phyloP scores from a whole-genome alignment of 2,329 filamentous ascomycete species.

The Aspergillus hiratsukae region DNA sequence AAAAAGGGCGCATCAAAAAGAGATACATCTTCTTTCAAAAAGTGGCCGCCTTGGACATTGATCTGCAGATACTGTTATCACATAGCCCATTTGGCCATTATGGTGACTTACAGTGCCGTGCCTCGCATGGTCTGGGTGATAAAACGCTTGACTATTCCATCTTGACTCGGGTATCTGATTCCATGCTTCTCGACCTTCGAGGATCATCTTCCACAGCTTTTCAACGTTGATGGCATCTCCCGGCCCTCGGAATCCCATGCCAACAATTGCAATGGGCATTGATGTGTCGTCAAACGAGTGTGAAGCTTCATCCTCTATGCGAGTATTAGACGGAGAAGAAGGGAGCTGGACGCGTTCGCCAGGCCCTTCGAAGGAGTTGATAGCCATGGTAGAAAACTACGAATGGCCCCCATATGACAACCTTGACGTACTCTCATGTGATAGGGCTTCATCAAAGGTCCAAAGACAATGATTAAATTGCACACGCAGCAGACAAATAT shows the following conservation, averaged over 20 bases:
- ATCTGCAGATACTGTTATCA: slow-evolving; percentile 10
- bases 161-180: slow-evolving; percentile 14
- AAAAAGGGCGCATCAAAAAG: slow-evolving; percentile 34
- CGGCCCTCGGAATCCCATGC: slow-evolving; percentile 23
- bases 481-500: background rate
- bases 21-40: slow-evolving; percentile 22
- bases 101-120: slow-evolving; percentile 20
- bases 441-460: background rate
- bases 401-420: background rate
- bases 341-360: background rate
- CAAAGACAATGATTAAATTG: background rate
- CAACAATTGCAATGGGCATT: slow-evolving; percentile 23
- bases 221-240: slow-evolving; percentile 16
- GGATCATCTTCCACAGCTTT: slow-evolving; percentile 21
- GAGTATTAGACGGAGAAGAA: background rate
- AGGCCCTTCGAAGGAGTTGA: background rate
- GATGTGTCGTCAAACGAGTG: slow-evolving; percentile 1
- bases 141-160: slow-evolving; percentile 22
- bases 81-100: background rate
- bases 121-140: slow-evolving; percentile 21
- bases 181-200: slow-evolving; percentile 17
- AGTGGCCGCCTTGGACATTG: slow-evolving; percentile 24
- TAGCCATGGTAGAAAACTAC: background rate
- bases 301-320: slow-evolving; percentile 2
- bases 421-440: background rate